Evolutionary conservation across 2,329 filamentous ascomycete species (phyloP).

Genomic region (Rutstroemia sydowiana): DNA sequence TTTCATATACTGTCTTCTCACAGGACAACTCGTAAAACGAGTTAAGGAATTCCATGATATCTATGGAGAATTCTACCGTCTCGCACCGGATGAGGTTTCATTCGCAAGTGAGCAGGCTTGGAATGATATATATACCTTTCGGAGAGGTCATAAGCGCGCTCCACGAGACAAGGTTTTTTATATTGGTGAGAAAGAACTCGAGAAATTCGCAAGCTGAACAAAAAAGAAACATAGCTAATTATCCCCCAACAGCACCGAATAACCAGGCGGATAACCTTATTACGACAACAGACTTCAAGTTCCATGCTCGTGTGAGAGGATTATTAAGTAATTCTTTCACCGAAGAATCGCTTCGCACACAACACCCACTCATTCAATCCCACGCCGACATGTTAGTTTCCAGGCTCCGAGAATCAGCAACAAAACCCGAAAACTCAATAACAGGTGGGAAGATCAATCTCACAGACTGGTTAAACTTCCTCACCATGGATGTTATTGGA

Average conservation of each 20-base stretch:
- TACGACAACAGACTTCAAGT: neutral
- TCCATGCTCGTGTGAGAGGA: slow-evolving; percentile 24
- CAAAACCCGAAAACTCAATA: neutral
- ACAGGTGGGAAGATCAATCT: slow-evolving; percentile 17
- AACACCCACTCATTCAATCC: slow-evolving; percentile 20
- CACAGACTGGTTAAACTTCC: slow-evolving; percentile 30
- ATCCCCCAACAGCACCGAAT: neutral
- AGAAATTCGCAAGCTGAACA: neutral
- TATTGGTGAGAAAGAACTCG: neutral
- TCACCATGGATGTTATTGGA: slow-evolving; percentile 34
- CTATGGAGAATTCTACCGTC: neutral
- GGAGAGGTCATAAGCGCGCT: neutral
- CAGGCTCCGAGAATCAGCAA: neutral
- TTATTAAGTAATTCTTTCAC: slow-evolving; percentile 27
- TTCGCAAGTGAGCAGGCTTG: neutral
- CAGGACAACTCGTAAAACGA: neutral
- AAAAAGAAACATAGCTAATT: neutral
- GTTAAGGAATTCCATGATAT: neutral
- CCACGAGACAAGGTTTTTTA: neutral
- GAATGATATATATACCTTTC: neutral
- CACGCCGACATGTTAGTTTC: slow-evolving; percentile 8
- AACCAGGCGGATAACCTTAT: neutral
- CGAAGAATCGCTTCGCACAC: slow-evolving; percentile 26
- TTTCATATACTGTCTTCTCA: neutral
- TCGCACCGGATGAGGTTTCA: neutral